A percentile compares a stretch with the other conserved stretches of the same genome.
Conservation (phyloP, 2,329 filamentous ascomycete species). For the Albophoma yamanashiensis region DNA sequence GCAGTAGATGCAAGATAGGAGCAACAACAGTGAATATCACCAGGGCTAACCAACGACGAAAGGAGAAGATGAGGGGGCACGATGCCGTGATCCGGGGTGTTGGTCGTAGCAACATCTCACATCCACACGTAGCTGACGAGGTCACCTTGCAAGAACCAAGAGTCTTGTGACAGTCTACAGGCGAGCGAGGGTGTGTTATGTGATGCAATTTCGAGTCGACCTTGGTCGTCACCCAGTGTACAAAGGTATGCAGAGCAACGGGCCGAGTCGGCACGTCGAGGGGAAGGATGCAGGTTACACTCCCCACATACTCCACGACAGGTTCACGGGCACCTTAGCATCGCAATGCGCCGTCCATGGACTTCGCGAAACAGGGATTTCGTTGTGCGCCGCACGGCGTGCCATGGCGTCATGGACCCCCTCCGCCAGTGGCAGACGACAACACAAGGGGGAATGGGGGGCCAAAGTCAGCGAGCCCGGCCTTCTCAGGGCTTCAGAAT, state of each 20-base stretch:
- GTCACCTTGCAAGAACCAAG: background rate
- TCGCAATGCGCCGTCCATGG: background rate
- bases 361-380: background rate
- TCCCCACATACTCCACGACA: background rate
- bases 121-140: background rate
- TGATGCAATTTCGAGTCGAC: background rate
- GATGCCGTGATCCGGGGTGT: background rate
- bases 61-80: background rate
- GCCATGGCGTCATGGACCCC: background rate
- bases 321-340: background rate
- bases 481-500: background rate
- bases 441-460: background rate
- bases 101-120: background rate
- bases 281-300: background rate
- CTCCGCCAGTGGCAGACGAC: background rate
- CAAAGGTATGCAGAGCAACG: background rate
- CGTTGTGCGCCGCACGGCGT: background rate
- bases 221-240: background rate
- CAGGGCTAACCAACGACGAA: background rate
- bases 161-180: background rate
- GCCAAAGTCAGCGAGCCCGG: background rate
- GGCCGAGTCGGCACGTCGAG: background rate
- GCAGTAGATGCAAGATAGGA: background rate
- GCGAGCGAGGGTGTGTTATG: background rate
- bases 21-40: background rate